Percentiles rank a stretch among this genome's conserved stretches.
Evolutionary conservation across 768 basidiomycete genomes (phyloP).

Genomic region (Xerocomellus amylosporus): DNA sequence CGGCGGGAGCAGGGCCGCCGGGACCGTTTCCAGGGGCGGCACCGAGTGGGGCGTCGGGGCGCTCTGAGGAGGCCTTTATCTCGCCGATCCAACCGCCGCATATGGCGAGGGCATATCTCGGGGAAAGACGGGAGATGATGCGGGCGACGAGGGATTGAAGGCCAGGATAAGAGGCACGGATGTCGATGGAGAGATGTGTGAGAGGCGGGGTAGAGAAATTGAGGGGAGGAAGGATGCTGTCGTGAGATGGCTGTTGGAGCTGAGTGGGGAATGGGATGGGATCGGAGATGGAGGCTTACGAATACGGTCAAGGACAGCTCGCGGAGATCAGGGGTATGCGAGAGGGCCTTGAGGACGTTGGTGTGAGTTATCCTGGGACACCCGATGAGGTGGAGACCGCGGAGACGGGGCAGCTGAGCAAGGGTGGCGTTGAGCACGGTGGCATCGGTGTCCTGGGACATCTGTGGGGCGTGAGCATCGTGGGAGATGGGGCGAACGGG

Average conservation of each 20-base stretch:
- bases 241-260: slow-evolving; percentile 14
- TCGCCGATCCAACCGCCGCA: slow-evolving; percentile 36
- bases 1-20: not conserved
- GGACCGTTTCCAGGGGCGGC: not conserved
- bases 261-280: not conserved
- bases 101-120: slow-evolving; percentile 30
- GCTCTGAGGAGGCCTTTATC: slow-evolving; percentile 26
- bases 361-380: slow-evolving; percentile 58
- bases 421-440: slow-evolving; percentile 48
- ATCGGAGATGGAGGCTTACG: slow-evolving; percentile 36
- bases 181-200: slow-evolving; percentile 52
- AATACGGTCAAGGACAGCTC: slow-evolving; percentile 60
- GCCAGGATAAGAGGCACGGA: slow-evolving; percentile 33
- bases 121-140: slow-evolving; percentile 25
- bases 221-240: slow-evolving; percentile 3
- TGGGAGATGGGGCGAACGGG: not conserved
- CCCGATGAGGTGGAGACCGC: slow-evolving; percentile 57
- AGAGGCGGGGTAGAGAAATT: slow-evolving; percentile 39
- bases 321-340: slow-evolving; percentile 53
- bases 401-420: slow-evolving; percentile 48
- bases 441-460: slow-evolving; percentile 53
- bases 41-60: not conserved
- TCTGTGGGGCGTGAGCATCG: slow-evolving; percentile 36
- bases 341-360: slow-evolving; percentile 41
- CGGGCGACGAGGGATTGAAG: slow-evolving; percentile 16